phyloP scores from a whole-genome alignment of 2,329 filamentous ascomycete species.

The Colletotrichum tofieldiae region DNA sequence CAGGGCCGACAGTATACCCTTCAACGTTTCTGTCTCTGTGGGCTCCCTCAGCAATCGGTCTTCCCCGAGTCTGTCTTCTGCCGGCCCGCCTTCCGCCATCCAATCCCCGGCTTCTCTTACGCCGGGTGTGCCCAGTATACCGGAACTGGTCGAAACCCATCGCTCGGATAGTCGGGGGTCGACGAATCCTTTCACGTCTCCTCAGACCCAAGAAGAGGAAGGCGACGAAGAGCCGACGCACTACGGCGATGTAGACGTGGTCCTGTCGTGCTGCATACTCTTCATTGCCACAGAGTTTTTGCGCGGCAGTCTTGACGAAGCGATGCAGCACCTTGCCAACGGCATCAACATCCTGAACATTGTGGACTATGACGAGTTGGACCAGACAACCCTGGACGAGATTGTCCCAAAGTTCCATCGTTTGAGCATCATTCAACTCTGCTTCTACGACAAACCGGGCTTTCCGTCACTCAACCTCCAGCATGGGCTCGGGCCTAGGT shows the following conservation, averaged over 20 bases:
- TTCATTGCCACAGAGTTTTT: constrained; percentile 71
- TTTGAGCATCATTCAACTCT: constrained; percentile 35
- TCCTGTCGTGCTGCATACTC: constrained; percentile 63
- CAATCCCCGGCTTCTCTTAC: constrained; percentile 6
- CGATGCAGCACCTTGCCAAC: constrained; percentile 36
- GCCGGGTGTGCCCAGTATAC: constrained; percentile 1
- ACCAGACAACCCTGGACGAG: constrained; percentile 21
- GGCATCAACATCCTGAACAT: constrained; percentile 35
- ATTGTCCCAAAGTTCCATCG: constrained; percentile 33
- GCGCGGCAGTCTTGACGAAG: constrained; percentile 43
- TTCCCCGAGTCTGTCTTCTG: constrained; percentile 17
- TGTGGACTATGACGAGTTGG: constrained; percentile 30
- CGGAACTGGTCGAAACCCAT: constrained; percentile 1
- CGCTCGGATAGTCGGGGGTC: not conserved
- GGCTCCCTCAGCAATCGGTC: constrained; percentile 24
- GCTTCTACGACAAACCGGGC: constrained; percentile 27
- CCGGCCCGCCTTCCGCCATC: not conserved
- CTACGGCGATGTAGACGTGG: constrained; percentile 44
- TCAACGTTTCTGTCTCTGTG: not conserved
- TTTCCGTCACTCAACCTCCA: constrained; percentile 30
- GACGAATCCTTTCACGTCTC: constrained; percentile 52
- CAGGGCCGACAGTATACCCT: not conserved
- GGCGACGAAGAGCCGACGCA: constrained; percentile 6
- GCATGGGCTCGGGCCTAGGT: not conserved
- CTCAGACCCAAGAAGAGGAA: constrained; percentile 48